Evolutionary conservation across 2,329 filamentous ascomycete genomes (phyloP), one percentile per base, ranked within the genome.

Genomic region (Hyphodiscus sp.): DNA sequence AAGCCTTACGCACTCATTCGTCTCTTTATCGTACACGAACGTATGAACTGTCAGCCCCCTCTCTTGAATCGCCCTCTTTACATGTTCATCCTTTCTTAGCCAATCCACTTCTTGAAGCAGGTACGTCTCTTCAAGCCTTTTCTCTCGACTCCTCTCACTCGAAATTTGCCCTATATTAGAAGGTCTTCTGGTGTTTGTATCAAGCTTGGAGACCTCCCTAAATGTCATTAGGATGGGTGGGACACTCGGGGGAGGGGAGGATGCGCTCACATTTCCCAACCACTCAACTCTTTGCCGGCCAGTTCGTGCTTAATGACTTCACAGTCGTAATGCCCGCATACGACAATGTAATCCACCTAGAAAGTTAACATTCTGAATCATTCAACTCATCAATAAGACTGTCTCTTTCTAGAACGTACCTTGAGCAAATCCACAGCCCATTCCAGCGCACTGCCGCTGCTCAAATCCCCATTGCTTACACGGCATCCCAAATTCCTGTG

Each of bases 11-110:
- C 83, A 67, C 50, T 77, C 67, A 11, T 79, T 80, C 20, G 68
- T 76, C 2, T 66, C 76, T 53, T 83, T 73, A 63, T 85, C 76
- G 65, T 81, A 85, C 3, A 86, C 76, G 50, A 82, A 69, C 11
- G 80, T 83, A 66, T 86, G 81, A 5, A 86, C 71, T 65, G 78
- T 69, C 50, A 86, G 64, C 1, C 79, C 80, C 15, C 80, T 73
- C 59, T 82, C 79, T 56, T 72, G 66, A 52, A 82, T 77, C 18
- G 81, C 83, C 56, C 79, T 77, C 57, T 79, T 72, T 19, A 86
- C 77, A 20, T 75, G 75, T 29, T 76, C 73, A 66, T 84, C 83
- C 65, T 78, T 71, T 65, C 74, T 77, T 49, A 86, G 64, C 19
- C 75, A 73, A 55, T 79, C 73, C 47, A 85, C 70, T 26, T 80